phyloP scores from a whole-genome alignment of 73 alveolate species.

The Symbiodinium natans region DNA sequence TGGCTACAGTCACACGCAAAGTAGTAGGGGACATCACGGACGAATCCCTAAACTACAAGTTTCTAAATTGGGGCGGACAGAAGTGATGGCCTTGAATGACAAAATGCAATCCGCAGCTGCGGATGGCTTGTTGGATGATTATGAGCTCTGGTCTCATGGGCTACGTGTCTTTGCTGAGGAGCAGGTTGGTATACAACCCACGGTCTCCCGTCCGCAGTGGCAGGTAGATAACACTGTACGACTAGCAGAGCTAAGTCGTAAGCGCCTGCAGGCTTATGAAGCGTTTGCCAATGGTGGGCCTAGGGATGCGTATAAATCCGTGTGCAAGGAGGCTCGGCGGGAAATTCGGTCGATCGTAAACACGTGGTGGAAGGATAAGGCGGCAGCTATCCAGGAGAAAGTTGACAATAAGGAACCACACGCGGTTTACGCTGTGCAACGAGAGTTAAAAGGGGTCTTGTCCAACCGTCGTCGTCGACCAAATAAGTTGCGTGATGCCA shows the following conservation, averaged over 20 bases:
- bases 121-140: background rate
- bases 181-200: background rate
- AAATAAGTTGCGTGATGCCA: background rate
- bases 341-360: background rate
- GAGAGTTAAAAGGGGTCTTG: background rate
- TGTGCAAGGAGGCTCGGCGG: background rate
- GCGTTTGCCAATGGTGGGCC: background rate
- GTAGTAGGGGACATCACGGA: too few relatives aligned
- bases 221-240: background rate
- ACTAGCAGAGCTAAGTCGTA: background rate
- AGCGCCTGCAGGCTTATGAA: background rate
- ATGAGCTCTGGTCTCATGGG: background rate
- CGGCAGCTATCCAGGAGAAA: background rate
- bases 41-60: background rate
- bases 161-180: background rate
- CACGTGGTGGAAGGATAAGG: slow-evolving; percentile 6
- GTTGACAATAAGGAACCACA: background rate
- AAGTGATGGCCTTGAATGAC: background rate
- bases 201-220: background rate
- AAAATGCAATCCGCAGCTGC: background rate
- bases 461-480: background rate
- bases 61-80: background rate
- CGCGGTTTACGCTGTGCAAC: background rate
- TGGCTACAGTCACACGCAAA: too few relatives aligned
- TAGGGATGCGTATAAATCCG: background rate